phyloP scores from a whole-genome alignment of 805 yeast species.

The Candida rishiriensis region DNA sequence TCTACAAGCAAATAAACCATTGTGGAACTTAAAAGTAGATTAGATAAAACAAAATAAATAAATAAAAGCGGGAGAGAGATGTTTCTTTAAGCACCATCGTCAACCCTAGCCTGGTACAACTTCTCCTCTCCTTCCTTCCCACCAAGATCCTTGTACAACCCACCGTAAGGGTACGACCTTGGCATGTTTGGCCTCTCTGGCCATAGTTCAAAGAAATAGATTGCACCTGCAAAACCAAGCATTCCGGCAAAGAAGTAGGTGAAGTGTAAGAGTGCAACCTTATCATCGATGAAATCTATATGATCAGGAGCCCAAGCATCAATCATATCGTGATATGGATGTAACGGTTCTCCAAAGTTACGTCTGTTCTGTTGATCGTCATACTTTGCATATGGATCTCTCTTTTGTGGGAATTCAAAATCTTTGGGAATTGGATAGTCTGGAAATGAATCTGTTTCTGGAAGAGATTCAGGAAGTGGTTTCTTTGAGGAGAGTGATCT shows the following conservation, averaged over 20 bases:
- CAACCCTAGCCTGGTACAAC: slow-evolving; percentile 39
- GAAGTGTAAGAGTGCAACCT: slow-evolving; percentile 56
- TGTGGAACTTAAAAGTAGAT: slow-evolving; percentile 8
- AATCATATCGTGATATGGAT: slow-evolving; percentile 65
- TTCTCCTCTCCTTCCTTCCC: slow-evolving; percentile 47
- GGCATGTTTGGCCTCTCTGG: slow-evolving; percentile 74
- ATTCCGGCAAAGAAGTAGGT: slow-evolving; percentile 51
- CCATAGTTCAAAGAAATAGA: slow-evolving; percentile 48
- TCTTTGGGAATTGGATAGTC: slow-evolving; percentile 58
- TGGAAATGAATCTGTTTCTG: slow-evolving; percentile 26
- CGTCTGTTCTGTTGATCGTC: slow-evolving; percentile 82
- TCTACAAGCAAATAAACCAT: slow-evolving; percentile 7
- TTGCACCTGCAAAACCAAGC: slow-evolving; percentile 36
- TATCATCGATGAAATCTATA: slow-evolving; percentile 54
- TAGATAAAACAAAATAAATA: slow-evolving; percentile 2
- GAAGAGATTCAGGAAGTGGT: slow-evolving; percentile 27
- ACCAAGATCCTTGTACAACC: slow-evolving; percentile 72
- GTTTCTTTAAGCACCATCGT: slow-evolving; percentile 20
- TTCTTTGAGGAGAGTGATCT: not conserved
- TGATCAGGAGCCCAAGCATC: slow-evolving; percentile 88
- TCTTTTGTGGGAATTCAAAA: slow-evolving; percentile 50
- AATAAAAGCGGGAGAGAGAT: slow-evolving; percentile 3
- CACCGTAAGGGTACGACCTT: slow-evolving; percentile 69
- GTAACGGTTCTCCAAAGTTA: slow-evolving; percentile 68
- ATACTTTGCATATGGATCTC: slow-evolving; percentile 67